phyloP scores from a whole-genome alignment of 257 asterid species.

The Nyctanthes arbortristis region DNA sequence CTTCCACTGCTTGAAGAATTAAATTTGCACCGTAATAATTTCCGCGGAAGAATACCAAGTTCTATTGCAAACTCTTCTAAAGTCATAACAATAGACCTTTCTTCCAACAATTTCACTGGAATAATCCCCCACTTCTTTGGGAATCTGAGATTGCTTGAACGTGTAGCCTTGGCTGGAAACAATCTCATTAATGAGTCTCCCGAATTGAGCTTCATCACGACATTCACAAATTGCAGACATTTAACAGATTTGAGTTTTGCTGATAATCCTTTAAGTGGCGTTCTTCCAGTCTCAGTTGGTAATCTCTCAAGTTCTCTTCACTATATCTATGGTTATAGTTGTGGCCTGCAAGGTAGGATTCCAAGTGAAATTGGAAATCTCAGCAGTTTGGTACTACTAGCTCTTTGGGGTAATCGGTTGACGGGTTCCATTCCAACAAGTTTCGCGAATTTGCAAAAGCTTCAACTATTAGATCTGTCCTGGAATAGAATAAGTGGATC shows the following conservation, averaged over 20 bases:
- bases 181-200: not conserved
- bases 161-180: not conserved
- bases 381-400: not conserved
- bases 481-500: not conserved
- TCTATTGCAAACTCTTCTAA: too few relatives aligned
- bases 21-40: not conserved
- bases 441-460: too few relatives aligned
- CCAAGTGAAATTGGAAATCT: constrained; percentile 20
- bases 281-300: constrained; percentile 17
- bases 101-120: too few relatives aligned
- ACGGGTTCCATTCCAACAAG: too few relatives aligned
- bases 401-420: too few relatives aligned
- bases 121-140: constrained; percentile 33
- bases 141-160: constrained; percentile 11
- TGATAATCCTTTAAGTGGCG: not conserved
- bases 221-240: constrained; percentile 25
- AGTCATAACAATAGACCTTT: too few relatives aligned
- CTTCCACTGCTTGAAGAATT: constrained; percentile 17
- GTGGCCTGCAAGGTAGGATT: constrained; percentile 16
- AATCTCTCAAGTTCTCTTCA: constrained; percentile 7
- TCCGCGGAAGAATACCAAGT: constrained; percentile 7
- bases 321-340: not conserved
- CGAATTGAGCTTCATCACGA: constrained; percentile 22
- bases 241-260: not conserved
- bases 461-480: too few relatives aligned